phyloP scores from a whole-genome alignment of 495 filamentous ascomycete species.

The Aspergillus saccharolyticus region DNA sequence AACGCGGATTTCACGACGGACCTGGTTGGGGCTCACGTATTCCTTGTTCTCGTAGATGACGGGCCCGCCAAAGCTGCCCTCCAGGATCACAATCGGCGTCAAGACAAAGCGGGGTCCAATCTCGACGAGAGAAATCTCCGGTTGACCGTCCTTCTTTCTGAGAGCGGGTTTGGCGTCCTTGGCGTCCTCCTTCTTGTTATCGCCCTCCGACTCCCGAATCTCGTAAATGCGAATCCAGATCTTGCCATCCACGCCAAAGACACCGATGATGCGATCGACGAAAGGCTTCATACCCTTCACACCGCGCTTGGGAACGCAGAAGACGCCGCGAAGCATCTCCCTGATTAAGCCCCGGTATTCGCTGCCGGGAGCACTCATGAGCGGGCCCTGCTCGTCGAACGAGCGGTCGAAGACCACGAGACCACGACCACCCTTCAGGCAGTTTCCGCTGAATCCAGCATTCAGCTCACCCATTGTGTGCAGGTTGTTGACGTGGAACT shows the following conservation, averaged over 20 bases:
- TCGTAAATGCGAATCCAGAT: conserved; percentile 97
- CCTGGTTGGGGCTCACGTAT: conserved; percentile 93
- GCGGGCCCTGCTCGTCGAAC: conserved; percentile 63
- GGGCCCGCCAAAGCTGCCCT: conserved; percentile 91
- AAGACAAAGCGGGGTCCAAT: conserved; percentile 94
- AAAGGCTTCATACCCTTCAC: conserved; percentile 92
- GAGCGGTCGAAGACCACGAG: conserved; percentile 83
- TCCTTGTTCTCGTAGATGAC: conserved; percentile 99
- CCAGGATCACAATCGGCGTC: conserved; percentile 92
- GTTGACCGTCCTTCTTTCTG: conserved; percentile 42
- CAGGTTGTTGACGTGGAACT: conserved; percentile 58
- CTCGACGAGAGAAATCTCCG: conserved; percentile 80
- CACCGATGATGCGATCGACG: conserved; percentile 87
- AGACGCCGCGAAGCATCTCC: conserved; percentile 86
- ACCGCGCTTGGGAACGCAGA: conserved; percentile 79
- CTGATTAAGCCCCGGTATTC: conserved; percentile 43
- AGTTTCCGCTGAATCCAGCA: conserved; percentile 89
- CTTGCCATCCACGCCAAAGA: conserved; percentile 89
- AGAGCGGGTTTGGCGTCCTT: conserved; percentile 28
- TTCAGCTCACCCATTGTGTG: conserved; percentile 91
- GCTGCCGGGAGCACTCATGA: conserved; percentile 37
- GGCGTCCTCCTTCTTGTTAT: conserved; percentile 33
- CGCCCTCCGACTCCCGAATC: conserved; percentile 72
- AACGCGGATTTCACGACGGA: conserved; percentile 71
- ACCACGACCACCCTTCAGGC: conserved; percentile 91